These are phyloP conservation scores for Halophytophthora polymorphica DNA, from an alignment of 352 stramenopile genomes.

Conservation along the genomic window DNA sequence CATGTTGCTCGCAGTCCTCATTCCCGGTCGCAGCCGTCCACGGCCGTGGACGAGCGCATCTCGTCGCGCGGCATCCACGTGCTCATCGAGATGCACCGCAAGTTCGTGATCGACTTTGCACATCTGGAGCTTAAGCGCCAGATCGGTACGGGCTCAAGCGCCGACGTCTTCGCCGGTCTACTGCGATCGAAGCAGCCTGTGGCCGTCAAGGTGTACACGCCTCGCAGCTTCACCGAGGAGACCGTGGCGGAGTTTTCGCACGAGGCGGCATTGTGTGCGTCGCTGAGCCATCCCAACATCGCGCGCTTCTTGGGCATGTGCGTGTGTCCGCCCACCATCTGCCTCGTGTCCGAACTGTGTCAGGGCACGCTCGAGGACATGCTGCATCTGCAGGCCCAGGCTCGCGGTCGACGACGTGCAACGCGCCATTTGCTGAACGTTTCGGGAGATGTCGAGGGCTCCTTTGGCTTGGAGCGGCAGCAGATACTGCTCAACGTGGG, in stretches of 20 bases:
- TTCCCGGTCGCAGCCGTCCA: conserved; percentile 7
- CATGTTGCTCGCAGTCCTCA: conserved; percentile 1
- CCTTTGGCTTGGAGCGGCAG: conserved; percentile 19
- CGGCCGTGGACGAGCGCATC: conserved; percentile 28
- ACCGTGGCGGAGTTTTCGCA: conserved; percentile 56
- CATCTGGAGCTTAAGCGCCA: conserved; percentile 43
- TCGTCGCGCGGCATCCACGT: conserved; percentile 48
- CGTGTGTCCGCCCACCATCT: conserved; percentile 62
- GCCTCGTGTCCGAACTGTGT: conserved; percentile 59
- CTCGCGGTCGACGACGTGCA: conserved; percentile 1
- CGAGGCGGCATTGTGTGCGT: conserved; percentile 50
- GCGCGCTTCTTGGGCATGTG: conserved; percentile 65
- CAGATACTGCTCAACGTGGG: conserved; percentile 44
- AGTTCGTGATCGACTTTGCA: conserved; percentile 70
- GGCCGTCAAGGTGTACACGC: conserved; percentile 68
- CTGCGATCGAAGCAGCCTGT: conserved; percentile 31
- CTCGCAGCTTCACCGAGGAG: conserved; percentile 44
- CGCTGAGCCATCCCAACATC: conserved; percentile 57
- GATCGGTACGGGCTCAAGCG: conserved; percentile 47
- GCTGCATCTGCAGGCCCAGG: conserved; percentile 16
- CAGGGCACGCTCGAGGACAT: conserved; percentile 48
- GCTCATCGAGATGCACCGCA: conserved; percentile 66
- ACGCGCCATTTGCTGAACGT: conserved; percentile 12
- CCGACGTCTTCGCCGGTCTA: conserved; percentile 46
- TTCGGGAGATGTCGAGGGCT: conserved; percentile 3